Base-by-base conservation (phyloP, 352 stramenopile species). In the Pythium folliculosum region DNA sequence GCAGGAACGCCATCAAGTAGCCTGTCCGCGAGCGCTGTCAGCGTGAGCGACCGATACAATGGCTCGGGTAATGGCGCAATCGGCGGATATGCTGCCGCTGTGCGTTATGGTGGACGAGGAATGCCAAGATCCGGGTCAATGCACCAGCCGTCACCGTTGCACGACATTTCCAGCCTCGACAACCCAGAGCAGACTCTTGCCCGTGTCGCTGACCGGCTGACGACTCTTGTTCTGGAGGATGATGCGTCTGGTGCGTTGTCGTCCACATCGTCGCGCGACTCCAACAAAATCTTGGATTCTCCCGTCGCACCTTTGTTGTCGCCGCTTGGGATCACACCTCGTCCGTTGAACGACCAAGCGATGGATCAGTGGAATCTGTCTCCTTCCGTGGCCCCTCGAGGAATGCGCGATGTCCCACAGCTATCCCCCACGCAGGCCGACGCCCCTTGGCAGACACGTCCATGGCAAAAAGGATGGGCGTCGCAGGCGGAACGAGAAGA, bases 361-460 rank as follows among this genome's bases (percentile, higher is more conserved):
- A 91, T 92, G 45, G 85, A 94, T 65, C 84, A 91, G 50, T 94
- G 85, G 85, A 91, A 89, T 44, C 45, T 94, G 25, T 92, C 85
- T 49, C 82, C 82, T 55, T 82, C 77, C 16, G 69, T 72, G 23
- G 69, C 77, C 13, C 77, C 83, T 6, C 81, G 84, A 27, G 67
- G 74, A 13, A 70, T 67, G 1, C 67, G 72, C 9, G 74, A 89
- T 19, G 58, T 80, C n/a, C 76, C 84, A 32, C 73, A 80, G 43
- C 56, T 84, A 2, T 80, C 73, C 2, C 68, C 78, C 40, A 80
- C 72, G 5, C 65, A 90, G n/a, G 66, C 77, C 3, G 37, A 53
- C n/a, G 51, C 44, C 0, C 32, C 69, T 22, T 75, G 69, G 69
- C 63, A 75, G 35, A 38, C 54, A 17, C 59, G 65, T 21, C 60